Conservation (phyloP, 805 yeast genomes). For the Priceomyces melissophilus region DNA sequence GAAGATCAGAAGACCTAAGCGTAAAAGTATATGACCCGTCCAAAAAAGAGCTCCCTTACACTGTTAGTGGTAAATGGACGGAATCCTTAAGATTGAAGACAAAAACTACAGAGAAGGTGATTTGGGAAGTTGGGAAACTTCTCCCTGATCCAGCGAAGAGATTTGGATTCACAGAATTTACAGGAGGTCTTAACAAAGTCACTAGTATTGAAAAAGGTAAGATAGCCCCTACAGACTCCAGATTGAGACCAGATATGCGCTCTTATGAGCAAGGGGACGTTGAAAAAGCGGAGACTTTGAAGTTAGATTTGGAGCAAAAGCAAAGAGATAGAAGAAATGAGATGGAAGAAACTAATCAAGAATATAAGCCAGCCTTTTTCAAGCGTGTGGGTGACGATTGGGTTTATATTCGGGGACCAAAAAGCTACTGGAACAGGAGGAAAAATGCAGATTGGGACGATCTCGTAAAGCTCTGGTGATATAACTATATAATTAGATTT, state of each 20-base stretch:
- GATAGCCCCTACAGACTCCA: slow-evolving; percentile 83
- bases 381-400: slow-evolving; percentile 46
- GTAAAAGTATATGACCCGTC: slow-evolving; percentile 41
- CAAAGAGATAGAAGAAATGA: slow-evolving; percentile 76
- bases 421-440: slow-evolving; percentile 80
- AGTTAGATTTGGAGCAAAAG: slow-evolving; percentile 66
- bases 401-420: slow-evolving; percentile 53
- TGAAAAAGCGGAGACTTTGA: slow-evolving; percentile 68
- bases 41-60: slow-evolving; percentile 35
- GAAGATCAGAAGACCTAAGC: slow-evolving; percentile 66
- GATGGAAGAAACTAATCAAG: slow-evolving; percentile 41
- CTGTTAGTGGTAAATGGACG: slow-evolving; percentile 84
- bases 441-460: slow-evolving; percentile 59
- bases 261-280: slow-evolving; percentile 66
- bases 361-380: slow-evolving; percentile 64
- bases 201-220: slow-evolving; percentile 62
- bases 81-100: slow-evolving; percentile 49
- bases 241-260: slow-evolving; percentile 83
- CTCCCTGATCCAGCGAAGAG: slow-evolving; percentile 56
- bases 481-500: background rate
- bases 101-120: slow-evolving; percentile 36
- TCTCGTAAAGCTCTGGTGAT: slow-evolving; percentile 54
- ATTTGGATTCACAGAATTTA: slow-evolving; percentile 83
- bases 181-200: slow-evolving; percentile 77
- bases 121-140: slow-evolving; percentile 74